Base-by-base conservation (phyloP, 768 basidiomycete species). In the Phanerochaete sordida region DNA sequence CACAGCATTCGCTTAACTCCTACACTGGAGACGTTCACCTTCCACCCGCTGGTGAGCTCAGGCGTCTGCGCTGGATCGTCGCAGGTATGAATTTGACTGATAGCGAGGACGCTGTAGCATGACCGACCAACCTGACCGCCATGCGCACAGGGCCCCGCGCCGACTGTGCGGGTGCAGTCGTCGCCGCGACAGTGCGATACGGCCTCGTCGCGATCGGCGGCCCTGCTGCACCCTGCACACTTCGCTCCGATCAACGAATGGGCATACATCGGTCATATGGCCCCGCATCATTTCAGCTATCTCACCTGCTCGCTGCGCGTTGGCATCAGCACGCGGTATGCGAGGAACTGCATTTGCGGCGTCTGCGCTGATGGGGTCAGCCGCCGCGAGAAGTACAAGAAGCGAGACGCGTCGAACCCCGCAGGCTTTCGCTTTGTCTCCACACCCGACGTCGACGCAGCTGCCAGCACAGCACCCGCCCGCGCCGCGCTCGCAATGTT, bases 341-440 rank as follows among this genome's bases (percentile, higher is more conserved):
- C 21, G 50, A 30, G 31, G 28, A 13, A 21, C 31, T 30, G 31
- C 27, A 19, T 31, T 15, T 51, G 50, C 24, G 19, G 30, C 13
- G 50, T 33, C n/a, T 31, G 53, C 27, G 21, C 27, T 28, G 35
- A 39, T 35, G 30, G 51, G 23, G 23, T 28, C 26, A 16, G 30
- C 16, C 26, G 49, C 43, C 59, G 27, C 31, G 24, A 35, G 50
- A 53, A 46, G 44, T 59, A 59, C 58, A 59, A 59, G 50, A 59
- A 51, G 49, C 8, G 35, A 23, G 46, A 19, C 27, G 47, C 31
- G 57, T 19, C 39, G 39, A 35, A 30, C 5, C 16, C 23, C 2
- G 19, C 23, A 50, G n/a, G n/a, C n/a, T n/a, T n/a, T n/a, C n/a
- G n/a, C 21, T 37, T 49, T 37, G 28, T 12, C 35, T 35, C 53